Evolutionary conservation across 805 yeast species (phyloP), one percentile per base, ranked within the genome.

Genomic region (Metschnikowia borealis): DNA sequence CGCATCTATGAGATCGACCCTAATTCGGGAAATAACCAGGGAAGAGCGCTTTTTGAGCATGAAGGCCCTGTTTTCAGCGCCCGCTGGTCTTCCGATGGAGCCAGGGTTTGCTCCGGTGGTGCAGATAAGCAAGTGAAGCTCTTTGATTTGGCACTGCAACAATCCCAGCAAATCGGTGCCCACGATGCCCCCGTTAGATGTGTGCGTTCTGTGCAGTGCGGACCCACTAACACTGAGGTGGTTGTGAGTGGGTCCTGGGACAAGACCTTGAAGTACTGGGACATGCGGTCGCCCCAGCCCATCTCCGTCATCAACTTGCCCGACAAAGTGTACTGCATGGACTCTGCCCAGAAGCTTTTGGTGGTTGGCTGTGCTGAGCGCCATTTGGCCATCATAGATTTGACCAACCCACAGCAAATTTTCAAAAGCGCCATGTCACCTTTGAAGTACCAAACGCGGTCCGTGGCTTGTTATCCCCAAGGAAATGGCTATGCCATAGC

Each of bases 231-330:
- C 59, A 80, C 89, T 0, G 89, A 81, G 38, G 88, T 88, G 56
- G 82, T 92, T 26, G 97, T 90, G 3, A 82, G 91, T 40, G 97
- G 96, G 6, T 89, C 97, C 6, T 94, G 97, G 97, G 99, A 94
- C 69, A 90, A 89, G 70, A 89, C 97, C 1, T 70, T 94, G 55
- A 84, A 82, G 65, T 94, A 94, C 69, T 92, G 99, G 99, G 98
- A 94, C 69, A 76, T 87, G 71, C 83, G 97, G 63, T 83, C 84
- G 57, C 87, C 85, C 41, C 84, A 81, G 59, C 94, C 98, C 15
- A 79, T 92, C 18, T 80, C 90, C 17, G 87, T 96, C 3, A 71
- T 94, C 38, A 80, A 80, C 61, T 73, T 94, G 65, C 96, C 98
- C 0, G 98, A 94, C 58, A 75, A 96, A 47, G 96, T 89, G 0